A percentile compares a stretch with the other conserved stretches of the same genome.
phyloP scores from a whole-genome alignment of 108 stramenopile genomes.

The Cyclostephanos tholiformis region DNA sequence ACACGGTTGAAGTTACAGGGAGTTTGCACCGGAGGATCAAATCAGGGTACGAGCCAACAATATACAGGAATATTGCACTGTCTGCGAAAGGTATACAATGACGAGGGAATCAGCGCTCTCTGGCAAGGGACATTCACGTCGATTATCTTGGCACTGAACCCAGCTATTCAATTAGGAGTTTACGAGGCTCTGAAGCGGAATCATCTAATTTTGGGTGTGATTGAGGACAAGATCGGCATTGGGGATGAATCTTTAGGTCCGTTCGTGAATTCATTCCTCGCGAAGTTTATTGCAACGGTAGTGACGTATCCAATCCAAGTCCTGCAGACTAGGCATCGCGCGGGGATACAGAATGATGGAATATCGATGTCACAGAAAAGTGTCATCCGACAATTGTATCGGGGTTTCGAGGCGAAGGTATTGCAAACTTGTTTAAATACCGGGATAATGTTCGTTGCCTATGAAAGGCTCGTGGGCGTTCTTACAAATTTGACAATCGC shows the following conservation, averaged over 20 bases:
- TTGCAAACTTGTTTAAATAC: slow-evolving; percentile 61
- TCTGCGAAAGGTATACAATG: slow-evolving; percentile 27
- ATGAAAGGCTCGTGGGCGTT: slow-evolving; percentile 52
- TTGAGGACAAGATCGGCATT: background rate
- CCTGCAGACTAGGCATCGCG: too few species aligned
- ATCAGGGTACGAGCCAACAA: slow-evolving; percentile 19
- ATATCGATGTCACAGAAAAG: slow-evolving; percentile 1
- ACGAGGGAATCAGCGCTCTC: slow-evolving; percentile 55
- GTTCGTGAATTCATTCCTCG: slow-evolving; percentile 57
- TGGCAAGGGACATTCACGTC: slow-evolving; percentile 62
- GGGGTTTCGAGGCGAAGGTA: slow-evolving; percentile 65
- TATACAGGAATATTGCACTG: slow-evolving; percentile 37
- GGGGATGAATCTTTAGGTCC: slow-evolving; percentile 36
- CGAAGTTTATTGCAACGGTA: slow-evolving; percentile 66
- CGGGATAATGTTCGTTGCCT: slow-evolving; percentile 57
- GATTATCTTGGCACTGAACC: slow-evolving; percentile 64
- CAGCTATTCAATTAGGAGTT: slow-evolving; percentile 64
- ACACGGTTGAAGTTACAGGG: slow-evolving; percentile 65
- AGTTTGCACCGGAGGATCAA: slow-evolving; percentile 1
- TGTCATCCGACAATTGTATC: slow-evolving; percentile 47
- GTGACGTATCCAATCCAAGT: too few species aligned
- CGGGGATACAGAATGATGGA: slow-evolving; percentile 1
- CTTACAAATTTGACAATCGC: slow-evolving; percentile 8
- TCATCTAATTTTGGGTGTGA: slow-evolving; percentile 14
- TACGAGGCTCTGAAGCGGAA: slow-evolving; percentile 62